A percentile compares a stretch with the other conserved stretches of the same genome.
phyloP scores from a whole-genome alignment of 768 basidiomycete genomes.

The Boletellus sp. region DNA sequence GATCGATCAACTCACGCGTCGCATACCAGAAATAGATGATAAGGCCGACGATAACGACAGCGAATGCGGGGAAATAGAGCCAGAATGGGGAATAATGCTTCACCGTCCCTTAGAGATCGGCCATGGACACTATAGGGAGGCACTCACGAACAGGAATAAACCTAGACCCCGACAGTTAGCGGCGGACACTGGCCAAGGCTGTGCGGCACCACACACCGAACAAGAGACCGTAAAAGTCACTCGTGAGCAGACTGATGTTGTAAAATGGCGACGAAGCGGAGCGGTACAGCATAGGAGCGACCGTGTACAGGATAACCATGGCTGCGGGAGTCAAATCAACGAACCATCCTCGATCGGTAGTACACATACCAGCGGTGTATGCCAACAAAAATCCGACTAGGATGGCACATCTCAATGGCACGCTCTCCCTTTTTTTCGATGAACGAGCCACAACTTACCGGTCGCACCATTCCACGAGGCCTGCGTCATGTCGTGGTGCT shows the following conservation, averaged over 20 bases:
- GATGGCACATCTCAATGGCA: background rate
- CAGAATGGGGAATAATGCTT: constrained; percentile 83
- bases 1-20: constrained; percentile 54
- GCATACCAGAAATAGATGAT: constrained; percentile 85
- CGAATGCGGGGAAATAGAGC: constrained; percentile 84
- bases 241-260: constrained; percentile 81
- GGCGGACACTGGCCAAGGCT: background rate
- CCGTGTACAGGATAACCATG: constrained; percentile 82
- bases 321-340: constrained; percentile 37
- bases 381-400: constrained; percentile 52
- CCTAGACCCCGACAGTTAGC: constrained; percentile 26
- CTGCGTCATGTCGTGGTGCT: constrained; percentile 61
- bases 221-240: constrained; percentile 83
- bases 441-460: constrained; percentile 48
- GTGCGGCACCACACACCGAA: constrained; percentile 43
- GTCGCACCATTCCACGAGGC: constrained; percentile 72
- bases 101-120: constrained; percentile 5
- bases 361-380: constrained; percentile 41
- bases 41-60: constrained; percentile 65
- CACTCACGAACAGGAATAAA: constrained; percentile 51
- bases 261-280: constrained; percentile 83
- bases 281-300: constrained; percentile 82
- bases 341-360: background rate
- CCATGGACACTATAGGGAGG: background rate
- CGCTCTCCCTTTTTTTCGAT: background rate